phyloP scores from a whole-genome alignment of 148 eudicot species.

The Chenopodium suecicum region DNA sequence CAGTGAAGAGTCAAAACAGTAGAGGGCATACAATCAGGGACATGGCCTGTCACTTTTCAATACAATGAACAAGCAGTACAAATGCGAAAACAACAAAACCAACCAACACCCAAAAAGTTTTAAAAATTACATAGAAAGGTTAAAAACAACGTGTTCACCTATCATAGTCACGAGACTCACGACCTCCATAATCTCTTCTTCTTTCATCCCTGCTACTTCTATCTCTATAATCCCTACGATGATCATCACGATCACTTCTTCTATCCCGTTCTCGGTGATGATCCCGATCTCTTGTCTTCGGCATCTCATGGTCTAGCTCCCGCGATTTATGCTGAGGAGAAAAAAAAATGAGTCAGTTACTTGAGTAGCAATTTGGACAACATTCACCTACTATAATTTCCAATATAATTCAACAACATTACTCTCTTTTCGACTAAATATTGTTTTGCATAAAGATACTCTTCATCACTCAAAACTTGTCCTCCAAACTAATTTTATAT shows the following conservation, averaged over 20 bases:
- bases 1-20: neutral
- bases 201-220: conserved; percentile 51
- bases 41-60: neutral
- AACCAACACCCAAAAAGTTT: neutral
- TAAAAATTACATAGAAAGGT: neutral
- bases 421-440: no score
- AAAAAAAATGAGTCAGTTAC: neutral
- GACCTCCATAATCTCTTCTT: conserved; percentile 46
- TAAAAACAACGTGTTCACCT: conserved; percentile 39
- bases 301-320: conserved; percentile 43
- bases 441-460: no score
- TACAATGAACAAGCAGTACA: neutral
- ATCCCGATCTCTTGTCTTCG: conserved; percentile 45
- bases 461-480: neutral
- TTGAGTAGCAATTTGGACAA: neutral
- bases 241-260: conserved; percentile 40
- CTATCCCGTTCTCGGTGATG: conserved; percentile 35
- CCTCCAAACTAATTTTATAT: no score
- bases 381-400: neutral
- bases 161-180: conserved; percentile 47
- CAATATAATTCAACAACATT: neutral
- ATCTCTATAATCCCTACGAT: conserved; percentile 44
- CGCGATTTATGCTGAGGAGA: conserved; percentile 43
- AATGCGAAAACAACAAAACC: no score
- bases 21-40: neutral